Evolutionary conservation across 192 early-diverging fungal species (phyloP), one percentile per base, ranked within the genome.

Genomic region (Podila epicladia): DNA sequence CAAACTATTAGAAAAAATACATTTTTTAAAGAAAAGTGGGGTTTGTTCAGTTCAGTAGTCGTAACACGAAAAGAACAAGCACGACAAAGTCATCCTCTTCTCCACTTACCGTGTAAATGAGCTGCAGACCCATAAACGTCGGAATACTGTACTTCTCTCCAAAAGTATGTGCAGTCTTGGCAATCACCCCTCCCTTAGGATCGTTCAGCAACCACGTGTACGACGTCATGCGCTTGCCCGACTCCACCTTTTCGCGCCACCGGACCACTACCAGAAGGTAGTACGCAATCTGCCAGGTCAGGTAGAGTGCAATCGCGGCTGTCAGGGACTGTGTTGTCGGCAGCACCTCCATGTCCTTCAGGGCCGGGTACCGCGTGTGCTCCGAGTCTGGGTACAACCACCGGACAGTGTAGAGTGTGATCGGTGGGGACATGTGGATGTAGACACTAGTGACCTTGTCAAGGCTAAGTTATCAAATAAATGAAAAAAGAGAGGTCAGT

Each of bases 391-490:
- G 74, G 26, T 83, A 82, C 49, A 91, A 65, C 92, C 92, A 93
- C 17, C 92, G 86, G 37, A 91, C 70, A 22, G 75, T 71, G 64
- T 90, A 92, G 0, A 85, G 74, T 9, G 89, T 75, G 33, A 92
- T 80, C 6, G 89, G 84, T 2, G 91, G 91, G 50, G 84, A 84
- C 64, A 92, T 90, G 69, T 92, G 91, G 57, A 92, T 89, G 53
- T 85, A 84, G 12, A 92, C 84, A 3, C 88, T 89, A 11, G 88
- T 89, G n/a, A 89, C 85, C 75, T 93, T 93, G 79, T 93, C 92
- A 38, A 93, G 49, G 5, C 89, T 90, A 74, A 87, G 49, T 19
- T 9, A 55, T 9, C n/a, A 8, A 26, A 55, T 17, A 55, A 55
- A 55, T 24, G 9, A 55, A 55, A 26, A 55, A 55, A 1, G 24